phyloP scores from a whole-genome alignment of 805 yeast species.

The Candida ascalaphidarum region DNA sequence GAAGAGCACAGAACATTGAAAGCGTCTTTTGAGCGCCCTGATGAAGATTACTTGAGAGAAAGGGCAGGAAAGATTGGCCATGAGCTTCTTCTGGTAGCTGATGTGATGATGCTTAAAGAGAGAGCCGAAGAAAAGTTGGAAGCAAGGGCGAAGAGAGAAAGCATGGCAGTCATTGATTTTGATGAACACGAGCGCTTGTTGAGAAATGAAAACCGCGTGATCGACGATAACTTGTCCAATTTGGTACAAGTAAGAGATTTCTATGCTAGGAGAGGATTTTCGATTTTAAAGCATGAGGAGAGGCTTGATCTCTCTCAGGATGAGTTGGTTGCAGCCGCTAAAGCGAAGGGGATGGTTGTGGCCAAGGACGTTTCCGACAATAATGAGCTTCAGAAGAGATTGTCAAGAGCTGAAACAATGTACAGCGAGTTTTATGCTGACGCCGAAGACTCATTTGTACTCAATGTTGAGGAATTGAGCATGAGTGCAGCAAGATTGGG shows the following conservation, averaged over 20 bases:
- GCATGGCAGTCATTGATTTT: constrained; percentile 8
- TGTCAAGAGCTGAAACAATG: too few species aligned
- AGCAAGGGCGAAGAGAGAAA: constrained; percentile 10
- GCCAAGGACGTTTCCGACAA: constrained; percentile 1
- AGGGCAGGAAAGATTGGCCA: constrained; percentile 3
- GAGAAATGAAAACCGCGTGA: too few species aligned
- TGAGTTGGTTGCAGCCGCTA: too few species aligned
- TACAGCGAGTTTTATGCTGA: constrained; percentile 10
- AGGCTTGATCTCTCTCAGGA: too few species aligned
- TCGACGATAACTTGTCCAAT: too few species aligned
- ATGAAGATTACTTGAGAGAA: constrained; percentile 3
- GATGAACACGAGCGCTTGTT: not conserved
- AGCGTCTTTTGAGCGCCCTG: not conserved
- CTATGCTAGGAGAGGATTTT: too few species aligned
- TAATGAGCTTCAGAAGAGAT: not conserved
- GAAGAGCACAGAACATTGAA: constrained; percentile 2
- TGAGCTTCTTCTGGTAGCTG: constrained; percentile 4
- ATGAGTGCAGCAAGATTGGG: constrained; percentile 17
- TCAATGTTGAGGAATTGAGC: constrained; percentile 17
- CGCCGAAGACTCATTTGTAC: constrained; percentile 20
- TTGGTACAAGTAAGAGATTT: too few species aligned
- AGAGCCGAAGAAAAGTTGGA: constrained; percentile 6
- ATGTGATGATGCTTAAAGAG: constrained; percentile 7
- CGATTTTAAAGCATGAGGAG: too few species aligned
- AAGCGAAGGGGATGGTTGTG: too few species aligned